Evolutionary conservation across 2,329 filamentous ascomycete genomes (phyloP).

Genomic region (Drechslerella dactyloides): DNA sequence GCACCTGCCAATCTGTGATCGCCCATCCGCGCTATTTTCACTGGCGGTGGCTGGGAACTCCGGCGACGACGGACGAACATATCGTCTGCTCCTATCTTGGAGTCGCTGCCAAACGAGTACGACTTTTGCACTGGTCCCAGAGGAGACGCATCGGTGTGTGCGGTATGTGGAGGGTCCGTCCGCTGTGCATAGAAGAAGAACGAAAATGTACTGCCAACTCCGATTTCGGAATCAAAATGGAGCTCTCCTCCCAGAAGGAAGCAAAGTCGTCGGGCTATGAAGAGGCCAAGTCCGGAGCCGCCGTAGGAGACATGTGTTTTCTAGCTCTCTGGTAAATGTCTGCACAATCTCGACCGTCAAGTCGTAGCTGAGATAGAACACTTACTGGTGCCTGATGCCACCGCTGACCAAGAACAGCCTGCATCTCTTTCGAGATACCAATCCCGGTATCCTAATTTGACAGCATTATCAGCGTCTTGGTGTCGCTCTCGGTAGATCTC

Average conservation of each 20-base stretch:
- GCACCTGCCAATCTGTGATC: neutral
- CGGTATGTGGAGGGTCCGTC: constrained; percentile 56
- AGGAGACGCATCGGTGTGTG: neutral
- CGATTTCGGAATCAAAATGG: constrained; percentile 71
- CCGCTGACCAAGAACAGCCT: constrained; percentile 52
- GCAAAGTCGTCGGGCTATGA: constrained; percentile 76
- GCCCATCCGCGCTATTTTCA: constrained; percentile 13
- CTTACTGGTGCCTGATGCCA: constrained; percentile 53
- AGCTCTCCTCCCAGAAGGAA: constrained; percentile 81
- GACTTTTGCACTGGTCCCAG: constrained; percentile 18
- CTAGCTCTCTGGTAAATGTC: constrained; percentile 9
- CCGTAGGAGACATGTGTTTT: constrained; percentile 74
- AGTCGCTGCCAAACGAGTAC: constrained; percentile 36
- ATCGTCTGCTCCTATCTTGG: constrained; percentile 13
- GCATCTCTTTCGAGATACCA: constrained; percentile 52
- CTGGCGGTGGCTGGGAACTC: constrained; percentile 29
- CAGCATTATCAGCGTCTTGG: neutral
- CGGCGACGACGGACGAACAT: constrained; percentile 8
- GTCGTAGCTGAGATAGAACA: neutral
- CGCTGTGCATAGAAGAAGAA: constrained; percentile 72
- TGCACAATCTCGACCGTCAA: neutral
- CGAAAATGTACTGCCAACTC: constrained; percentile 74
- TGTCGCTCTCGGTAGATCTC: neutral
- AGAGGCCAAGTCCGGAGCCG: constrained; percentile 73
- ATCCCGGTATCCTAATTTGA: constrained; percentile 54